Evolutionary conservation across 108 stramenopile genomes (phyloP), one percentile per base, ranked within the genome.

Genomic region (Epithemia pelagica): DNA sequence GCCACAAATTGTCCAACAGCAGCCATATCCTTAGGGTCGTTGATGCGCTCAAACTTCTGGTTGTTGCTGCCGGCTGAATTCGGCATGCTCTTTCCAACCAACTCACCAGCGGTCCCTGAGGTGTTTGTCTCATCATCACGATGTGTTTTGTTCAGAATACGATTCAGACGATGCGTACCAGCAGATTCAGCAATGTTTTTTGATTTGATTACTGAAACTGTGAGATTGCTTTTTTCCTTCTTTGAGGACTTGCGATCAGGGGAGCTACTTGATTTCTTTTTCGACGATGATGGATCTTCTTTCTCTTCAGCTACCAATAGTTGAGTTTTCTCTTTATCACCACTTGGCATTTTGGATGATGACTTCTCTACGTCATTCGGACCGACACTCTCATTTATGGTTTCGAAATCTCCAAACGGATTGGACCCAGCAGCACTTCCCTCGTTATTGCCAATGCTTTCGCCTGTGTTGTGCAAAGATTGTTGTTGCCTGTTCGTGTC

Each of bases 151-250:
- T 71, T 57, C 66, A 90, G 55, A 54, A 90, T 90, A 30, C 86
- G 73, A 64, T 90, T 81, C 52, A 90, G 65, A 30, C 89, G 77
- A 66, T 74, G 70, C 10, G 89, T 86, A 18, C 89, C 86, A 2
- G 82, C 85, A n/a, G 84, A 85, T 15, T 77, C 78, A 5, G 74
- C 63, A 66, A 84, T 84, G 56, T 80, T 68, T 28, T 74, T 71
- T 20, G 83, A 74, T 65, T 84, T 84, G 64, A 64, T 55, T 20
- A 23, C 30, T 7, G 65, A 66, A 2, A 10, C 46, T 1, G 65
- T 31, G 28, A 61, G 61, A 27, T 58, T 58, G 56, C 25, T 21
- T 23, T 58, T 58, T 3, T 61, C 27, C 23, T 66, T 54, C 15
- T 5, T 15, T 5, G 37, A 10, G 37, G 37, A 46, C 37, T 46